These are phyloP conservation scores for Arthrobotrys megalospora DNA, from an alignment of 2,329 filamentous ascomycete genomes.

Conservation along the genomic window DNA sequence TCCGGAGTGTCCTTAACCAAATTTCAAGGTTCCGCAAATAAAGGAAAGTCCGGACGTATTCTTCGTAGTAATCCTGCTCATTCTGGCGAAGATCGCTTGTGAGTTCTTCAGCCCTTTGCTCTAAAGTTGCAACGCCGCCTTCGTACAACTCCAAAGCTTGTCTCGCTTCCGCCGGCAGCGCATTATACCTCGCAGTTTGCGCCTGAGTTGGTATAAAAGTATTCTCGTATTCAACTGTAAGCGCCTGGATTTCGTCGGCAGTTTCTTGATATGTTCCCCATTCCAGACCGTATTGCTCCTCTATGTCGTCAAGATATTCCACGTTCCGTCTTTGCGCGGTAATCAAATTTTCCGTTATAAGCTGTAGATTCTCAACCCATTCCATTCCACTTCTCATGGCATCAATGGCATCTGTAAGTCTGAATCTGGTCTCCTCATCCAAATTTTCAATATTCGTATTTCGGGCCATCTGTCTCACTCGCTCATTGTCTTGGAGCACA, in stretches of 20 bases:
- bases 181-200: slow-evolving; percentile 1
- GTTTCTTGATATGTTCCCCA: background rate
- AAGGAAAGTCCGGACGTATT: background rate
- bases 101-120: background rate
- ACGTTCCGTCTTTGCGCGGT: background rate
- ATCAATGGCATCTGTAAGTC: background rate
- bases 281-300: background rate
- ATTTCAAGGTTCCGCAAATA: slow-evolving; percentile 30
- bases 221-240: slow-evolving; percentile 6
- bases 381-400: slow-evolving; percentile 2
- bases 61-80: slow-evolving; percentile 20
- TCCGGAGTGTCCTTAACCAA: background rate
- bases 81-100: slow-evolving; percentile 7
- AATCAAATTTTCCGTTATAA: background rate
- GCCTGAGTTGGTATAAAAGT: background rate
- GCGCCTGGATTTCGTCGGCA: background rate
- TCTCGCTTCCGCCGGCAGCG: background rate
- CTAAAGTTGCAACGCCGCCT: background rate
- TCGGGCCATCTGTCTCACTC: background rate
- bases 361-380: slow-evolving; percentile 5
- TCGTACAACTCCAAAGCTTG: background rate
- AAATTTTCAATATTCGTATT: background rate
- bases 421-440: background rate
- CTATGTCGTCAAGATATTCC: background rate
- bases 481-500: background rate